These are phyloP conservation scores for Phialocephala sp. DNA, from an alignment of 2,329 filamentous ascomycete genomes.

Conservation along the genomic window DNA sequence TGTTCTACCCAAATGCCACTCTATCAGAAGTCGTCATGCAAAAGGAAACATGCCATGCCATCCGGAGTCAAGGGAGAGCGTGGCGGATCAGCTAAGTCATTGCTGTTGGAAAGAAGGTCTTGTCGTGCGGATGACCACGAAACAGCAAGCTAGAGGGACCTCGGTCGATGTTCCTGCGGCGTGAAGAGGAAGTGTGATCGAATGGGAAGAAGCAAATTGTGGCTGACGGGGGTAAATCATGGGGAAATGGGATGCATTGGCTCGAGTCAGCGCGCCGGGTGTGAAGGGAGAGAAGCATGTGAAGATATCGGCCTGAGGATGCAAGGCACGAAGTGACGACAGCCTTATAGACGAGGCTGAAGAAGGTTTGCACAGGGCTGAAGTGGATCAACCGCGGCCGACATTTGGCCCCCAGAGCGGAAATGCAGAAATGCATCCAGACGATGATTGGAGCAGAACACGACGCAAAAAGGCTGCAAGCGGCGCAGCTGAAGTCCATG, in stretches of 20 bases:
- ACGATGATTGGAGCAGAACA: neutral
- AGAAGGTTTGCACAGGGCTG: neutral
- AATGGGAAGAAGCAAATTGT: slow-evolving; percentile 16
- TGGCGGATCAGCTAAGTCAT: neutral
- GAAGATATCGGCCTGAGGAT: slow-evolving; percentile 4
- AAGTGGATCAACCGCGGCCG: neutral
- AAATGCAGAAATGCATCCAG: neutral
- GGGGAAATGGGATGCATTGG: slow-evolving; percentile 12
- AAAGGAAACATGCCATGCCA: slow-evolving; percentile 13
- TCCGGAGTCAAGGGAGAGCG: neutral
- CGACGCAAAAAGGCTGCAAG: slow-evolving; percentile 1
- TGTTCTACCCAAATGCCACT: neutral
- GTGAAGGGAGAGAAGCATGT: slow-evolving; percentile 5
- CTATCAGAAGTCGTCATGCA: slow-evolving; percentile 1
- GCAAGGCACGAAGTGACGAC: neutral
- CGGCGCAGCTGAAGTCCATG: neutral
- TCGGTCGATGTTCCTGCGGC: slow-evolving; percentile 28
- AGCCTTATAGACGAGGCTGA: neutral
- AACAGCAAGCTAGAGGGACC: slow-evolving; percentile 13
- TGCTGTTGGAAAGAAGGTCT: slow-evolving; percentile 4
- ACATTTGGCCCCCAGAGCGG: neutral
- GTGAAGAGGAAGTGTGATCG: slow-evolving; percentile 14
- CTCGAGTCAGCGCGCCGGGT: neutral
- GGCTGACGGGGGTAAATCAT: slow-evolving; percentile 19
- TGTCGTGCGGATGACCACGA: slow-evolving; percentile 27